A percentile compares a stretch with the other conserved stretches of the same genome.
These are phyloP conservation scores for Pythium grandisporangium DNA, from an alignment of 352 stramenopile genomes.

Conservation along the genomic window DNA sequence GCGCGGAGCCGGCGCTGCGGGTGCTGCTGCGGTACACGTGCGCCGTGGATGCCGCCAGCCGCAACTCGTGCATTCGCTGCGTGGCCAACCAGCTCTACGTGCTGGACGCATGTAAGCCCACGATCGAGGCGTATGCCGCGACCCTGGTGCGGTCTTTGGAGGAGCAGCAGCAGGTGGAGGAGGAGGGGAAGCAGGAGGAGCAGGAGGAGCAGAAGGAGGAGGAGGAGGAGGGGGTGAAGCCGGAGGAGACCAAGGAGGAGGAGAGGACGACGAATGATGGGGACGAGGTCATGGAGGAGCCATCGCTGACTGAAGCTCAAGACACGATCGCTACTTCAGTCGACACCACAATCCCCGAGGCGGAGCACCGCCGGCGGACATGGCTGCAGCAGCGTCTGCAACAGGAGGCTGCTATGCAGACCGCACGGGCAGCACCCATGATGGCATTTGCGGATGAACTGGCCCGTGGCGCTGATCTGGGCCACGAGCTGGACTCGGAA, in stretches of 20 bases:
- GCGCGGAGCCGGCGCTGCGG: constrained; percentile 33
- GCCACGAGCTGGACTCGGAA: constrained; percentile 26
- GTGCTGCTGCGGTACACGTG: constrained; percentile 68
- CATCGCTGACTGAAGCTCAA: not conserved
- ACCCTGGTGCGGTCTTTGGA: constrained; percentile 47
- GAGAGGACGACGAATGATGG: constrained; percentile 4
- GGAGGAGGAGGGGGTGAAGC: too few relatives aligned
- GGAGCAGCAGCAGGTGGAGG: too few relatives aligned
- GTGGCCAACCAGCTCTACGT: constrained; percentile 74
- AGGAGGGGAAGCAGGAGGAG: too few relatives aligned
- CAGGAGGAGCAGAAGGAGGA: too few relatives aligned
- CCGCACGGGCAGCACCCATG: constrained; percentile 20
- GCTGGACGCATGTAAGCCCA: constrained; percentile 31
- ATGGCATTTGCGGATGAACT: constrained; percentile 28
- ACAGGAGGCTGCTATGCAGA: not conserved
- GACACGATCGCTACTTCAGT: not conserved
- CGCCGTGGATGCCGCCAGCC: constrained; percentile 51
- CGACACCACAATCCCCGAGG: not conserved
- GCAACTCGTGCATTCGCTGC: constrained; percentile 63
- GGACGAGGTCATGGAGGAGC: constrained; percentile 1
- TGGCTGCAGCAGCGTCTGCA: constrained; percentile 4
- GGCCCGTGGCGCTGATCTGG: constrained; percentile 1
- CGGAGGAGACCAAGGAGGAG: too few relatives aligned
- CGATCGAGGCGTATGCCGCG: constrained; percentile 57
- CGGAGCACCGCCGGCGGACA: not conserved